These are phyloP conservation scores for Euphorbia celastroides DNA, from an alignment of 441 rosid genomes.

Conservation along the genomic window DNA sequence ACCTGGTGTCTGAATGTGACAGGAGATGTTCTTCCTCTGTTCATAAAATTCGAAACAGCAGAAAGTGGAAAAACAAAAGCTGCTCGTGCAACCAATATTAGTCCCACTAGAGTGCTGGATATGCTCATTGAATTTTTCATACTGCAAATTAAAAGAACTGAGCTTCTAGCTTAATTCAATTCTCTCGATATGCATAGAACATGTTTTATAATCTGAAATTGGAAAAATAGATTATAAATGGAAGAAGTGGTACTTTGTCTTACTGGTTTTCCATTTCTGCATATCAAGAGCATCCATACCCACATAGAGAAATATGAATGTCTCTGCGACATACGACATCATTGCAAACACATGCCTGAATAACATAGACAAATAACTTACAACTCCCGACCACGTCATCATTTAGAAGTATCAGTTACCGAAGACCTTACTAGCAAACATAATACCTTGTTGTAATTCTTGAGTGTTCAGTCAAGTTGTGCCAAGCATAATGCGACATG, in stretches of 20 bases:
- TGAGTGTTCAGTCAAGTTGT: constrained; percentile 80
- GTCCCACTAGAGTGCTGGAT: constrained; percentile 39
- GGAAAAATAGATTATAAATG: neutral
- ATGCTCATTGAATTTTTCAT: constrained; percentile 43
- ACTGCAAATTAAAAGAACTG: constrained; percentile 27
- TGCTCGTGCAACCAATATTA: constrained; percentile 67
- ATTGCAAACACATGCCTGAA: constrained; percentile 77
- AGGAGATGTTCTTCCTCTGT: constrained; percentile 36
- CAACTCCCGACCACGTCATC: neutral
- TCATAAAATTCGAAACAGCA: constrained; percentile 53
- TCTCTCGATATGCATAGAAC: neutral
- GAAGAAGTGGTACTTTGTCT: constrained; percentile 43
- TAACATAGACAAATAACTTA: neutral
- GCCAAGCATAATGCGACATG: constrained; percentile 88
- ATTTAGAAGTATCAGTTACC: neutral
- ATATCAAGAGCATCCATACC: constrained; percentile 92
- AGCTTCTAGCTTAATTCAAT: neutral
- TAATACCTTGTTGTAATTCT: constrained; percentile 72
- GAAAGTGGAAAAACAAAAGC: constrained; percentile 91
- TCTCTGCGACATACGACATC: constrained; percentile 87
- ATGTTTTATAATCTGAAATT: too few species aligned
- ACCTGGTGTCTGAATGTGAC: constrained; percentile 73
- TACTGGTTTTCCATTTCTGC: constrained; percentile 73
- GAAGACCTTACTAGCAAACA: neutral
- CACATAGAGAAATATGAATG: constrained; percentile 83